phyloP scores from a whole-genome alignment of 306 rosid genomes.

The Acacia acuminata region DNA sequence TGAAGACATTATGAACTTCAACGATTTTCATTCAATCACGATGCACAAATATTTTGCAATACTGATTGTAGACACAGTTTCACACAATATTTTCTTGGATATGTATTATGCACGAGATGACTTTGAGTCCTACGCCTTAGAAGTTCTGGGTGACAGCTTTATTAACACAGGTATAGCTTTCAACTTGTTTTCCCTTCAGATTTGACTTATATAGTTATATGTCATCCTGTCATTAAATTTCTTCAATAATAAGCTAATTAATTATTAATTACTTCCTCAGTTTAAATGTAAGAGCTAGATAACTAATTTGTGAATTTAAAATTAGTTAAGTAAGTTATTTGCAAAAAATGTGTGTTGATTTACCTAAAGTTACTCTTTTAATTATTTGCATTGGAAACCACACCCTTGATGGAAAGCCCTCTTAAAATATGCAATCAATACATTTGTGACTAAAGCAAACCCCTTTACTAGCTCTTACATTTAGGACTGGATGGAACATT shows the following conservation, averaged over 20 bases:
- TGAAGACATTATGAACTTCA: background rate
- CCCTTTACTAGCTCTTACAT: too few relatives aligned
- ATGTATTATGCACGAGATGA: background rate
- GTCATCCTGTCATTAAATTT: background rate
- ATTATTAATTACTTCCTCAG: too few relatives aligned
- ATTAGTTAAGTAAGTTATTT: too few relatives aligned
- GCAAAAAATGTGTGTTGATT: too few relatives aligned
- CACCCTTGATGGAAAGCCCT: too few relatives aligned
- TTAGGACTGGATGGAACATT: too few relatives aligned
- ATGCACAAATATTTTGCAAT: background rate
- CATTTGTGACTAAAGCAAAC: too few relatives aligned
- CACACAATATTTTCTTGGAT: background rate
- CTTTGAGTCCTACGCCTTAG: background rate
- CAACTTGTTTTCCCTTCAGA: background rate
- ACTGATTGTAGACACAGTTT: background rate
- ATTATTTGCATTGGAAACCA: too few relatives aligned
- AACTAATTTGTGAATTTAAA: too few relatives aligned
- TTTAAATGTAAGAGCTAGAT: too few relatives aligned
- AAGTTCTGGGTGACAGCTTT: background rate
- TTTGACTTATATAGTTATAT: background rate
- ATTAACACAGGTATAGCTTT: background rate
- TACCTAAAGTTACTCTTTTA: too few relatives aligned
- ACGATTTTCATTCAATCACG: background rate
- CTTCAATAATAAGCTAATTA: background rate
- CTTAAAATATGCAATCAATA: too few relatives aligned